Evolutionary conservation across 768 basidiomycete species (phyloP).

Genomic region (Butyriboletus loyo): DNA sequence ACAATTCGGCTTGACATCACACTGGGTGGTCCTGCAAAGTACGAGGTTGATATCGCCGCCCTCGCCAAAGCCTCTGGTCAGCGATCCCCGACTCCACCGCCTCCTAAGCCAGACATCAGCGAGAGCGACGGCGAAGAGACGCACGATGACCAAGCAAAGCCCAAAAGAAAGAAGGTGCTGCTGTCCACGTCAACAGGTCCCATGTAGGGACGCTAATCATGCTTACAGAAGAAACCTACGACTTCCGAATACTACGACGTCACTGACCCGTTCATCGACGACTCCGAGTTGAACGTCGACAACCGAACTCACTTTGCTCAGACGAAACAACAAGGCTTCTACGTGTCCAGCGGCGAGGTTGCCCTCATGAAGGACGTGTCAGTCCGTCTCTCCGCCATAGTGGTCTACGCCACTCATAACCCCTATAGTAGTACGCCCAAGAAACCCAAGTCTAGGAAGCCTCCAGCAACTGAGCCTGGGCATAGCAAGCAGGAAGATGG

Average conservation of each 20-base stretch:
- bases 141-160: slow-evolving; percentile 31
- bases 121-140: slow-evolving; percentile 55
- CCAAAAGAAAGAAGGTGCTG: slow-evolving; percentile 39
- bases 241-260: slow-evolving; percentile 85
- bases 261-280: slow-evolving; percentile 94
- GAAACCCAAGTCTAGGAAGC: slow-evolving; percentile 70
- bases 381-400: slow-evolving; percentile 3
- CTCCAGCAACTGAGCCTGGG: slow-evolving; percentile 17
- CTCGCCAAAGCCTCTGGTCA: slow-evolving; percentile 66
- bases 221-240: slow-evolving; percentile 45
- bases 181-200: slow-evolving; percentile 9
- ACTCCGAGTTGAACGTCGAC: slow-evolving; percentile 88
- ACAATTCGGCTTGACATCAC: slow-evolving; percentile 69
- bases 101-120: slow-evolving; percentile 48
- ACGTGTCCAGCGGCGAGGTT: slow-evolving; percentile 85
- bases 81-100: slow-evolving; percentile 53
- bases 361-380: slow-evolving; percentile 79
- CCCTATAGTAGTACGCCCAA: slow-evolving; percentile 50
- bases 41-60: slow-evolving; percentile 64
- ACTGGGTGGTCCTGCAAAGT: slow-evolving; percentile 71
- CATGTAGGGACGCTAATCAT: slow-evolving; percentile 3
- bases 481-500: slow-evolving; percentile 37
- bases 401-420: slow-evolving; percentile 14
- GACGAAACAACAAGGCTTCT: slow-evolving; percentile 91
- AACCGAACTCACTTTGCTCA: slow-evolving; percentile 88